Conservation (phyloP, 2,329 filamentous ascomycete species). For the Fusarium sp. region DNA sequence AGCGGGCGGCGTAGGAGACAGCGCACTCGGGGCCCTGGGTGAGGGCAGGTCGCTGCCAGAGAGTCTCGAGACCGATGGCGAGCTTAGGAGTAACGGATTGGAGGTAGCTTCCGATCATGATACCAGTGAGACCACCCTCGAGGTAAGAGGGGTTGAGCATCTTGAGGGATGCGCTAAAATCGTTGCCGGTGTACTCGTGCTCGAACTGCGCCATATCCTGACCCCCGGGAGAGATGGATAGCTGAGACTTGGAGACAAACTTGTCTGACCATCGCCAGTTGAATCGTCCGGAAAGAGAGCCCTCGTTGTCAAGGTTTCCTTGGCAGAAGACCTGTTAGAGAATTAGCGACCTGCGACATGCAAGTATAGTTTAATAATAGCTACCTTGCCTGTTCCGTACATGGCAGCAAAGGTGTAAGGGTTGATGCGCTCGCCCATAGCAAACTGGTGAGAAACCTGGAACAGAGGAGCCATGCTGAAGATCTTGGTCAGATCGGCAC, state of each 20-base stretch:
- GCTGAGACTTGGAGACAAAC: slow-evolving; percentile 87
- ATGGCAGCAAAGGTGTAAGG: slow-evolving; percentile 96
- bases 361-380: slow-evolving; percentile 17
- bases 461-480: slow-evolving; percentile 95
- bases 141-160: slow-evolving; percentile 94
- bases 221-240: slow-evolving; percentile 83
- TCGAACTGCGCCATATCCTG: slow-evolving; percentile 95
- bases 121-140: slow-evolving; percentile 92
- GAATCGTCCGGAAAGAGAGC: slow-evolving; percentile 86
- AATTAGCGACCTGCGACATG: slow-evolving; percentile 36
- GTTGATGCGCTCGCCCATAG: slow-evolving; percentile 91
- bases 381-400: slow-evolving; percentile 92
- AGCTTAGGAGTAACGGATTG: slow-evolving; percentile 91
- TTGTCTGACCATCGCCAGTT: slow-evolving; percentile 90
- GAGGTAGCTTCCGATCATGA: slow-evolving; percentile 95
- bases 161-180: slow-evolving; percentile 95
- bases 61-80: slow-evolving; percentile 88
- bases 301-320: slow-evolving; percentile 94
- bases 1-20: slow-evolving; percentile 89
- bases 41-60: slow-evolving; percentile 91
- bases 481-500: slow-evolving; percentile 95
- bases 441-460: slow-evolving; percentile 97
- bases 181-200: slow-evolving; percentile 92
- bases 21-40: slow-evolving; percentile 91
- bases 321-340: slow-evolving; percentile 86